Conservation (phyloP, 1,284 basidiomycete genomes). For the Irpex lacteus region DNA sequence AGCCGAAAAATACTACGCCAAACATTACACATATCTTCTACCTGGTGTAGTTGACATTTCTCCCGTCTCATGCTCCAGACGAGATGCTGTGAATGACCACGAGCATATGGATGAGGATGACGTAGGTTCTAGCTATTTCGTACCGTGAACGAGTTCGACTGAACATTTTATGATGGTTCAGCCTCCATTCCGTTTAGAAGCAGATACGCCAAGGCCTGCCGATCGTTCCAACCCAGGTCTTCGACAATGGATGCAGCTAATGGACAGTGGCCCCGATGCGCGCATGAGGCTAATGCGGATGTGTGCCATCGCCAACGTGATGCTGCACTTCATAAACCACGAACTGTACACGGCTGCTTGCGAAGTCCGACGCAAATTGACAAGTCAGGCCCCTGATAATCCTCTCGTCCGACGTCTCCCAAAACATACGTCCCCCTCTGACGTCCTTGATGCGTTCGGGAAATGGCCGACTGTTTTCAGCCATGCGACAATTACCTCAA, state of each 20-base stretch:
- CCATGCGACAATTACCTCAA: background rate
- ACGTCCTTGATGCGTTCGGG: background rate
- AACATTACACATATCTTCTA: background rate
- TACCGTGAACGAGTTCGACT: too few relatives aligned
- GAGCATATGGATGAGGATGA: background rate
- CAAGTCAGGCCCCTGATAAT: too few relatives aligned
- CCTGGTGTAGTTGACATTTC: background rate
- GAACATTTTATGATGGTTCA: background rate
- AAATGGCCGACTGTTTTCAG: background rate
- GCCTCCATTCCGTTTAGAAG: background rate
- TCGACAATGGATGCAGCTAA: background rate
- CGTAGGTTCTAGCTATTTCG: background rate
- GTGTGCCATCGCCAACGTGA: background rate
- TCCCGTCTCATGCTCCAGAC: background rate
- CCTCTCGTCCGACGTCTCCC: too few relatives aligned
- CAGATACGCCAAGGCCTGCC: background rate
- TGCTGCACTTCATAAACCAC: background rate
- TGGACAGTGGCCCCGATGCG: background rate
- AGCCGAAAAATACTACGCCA: background rate
- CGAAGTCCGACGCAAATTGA: background rate
- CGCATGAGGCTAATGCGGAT: background rate
- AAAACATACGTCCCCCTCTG: background rate
- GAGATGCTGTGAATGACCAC: background rate
- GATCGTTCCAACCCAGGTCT: background rate
- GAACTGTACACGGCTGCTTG: background rate